Base-by-base conservation (phyloP, 805 yeast genomes). In the Metschnikowia cerradonensis region DNA sequence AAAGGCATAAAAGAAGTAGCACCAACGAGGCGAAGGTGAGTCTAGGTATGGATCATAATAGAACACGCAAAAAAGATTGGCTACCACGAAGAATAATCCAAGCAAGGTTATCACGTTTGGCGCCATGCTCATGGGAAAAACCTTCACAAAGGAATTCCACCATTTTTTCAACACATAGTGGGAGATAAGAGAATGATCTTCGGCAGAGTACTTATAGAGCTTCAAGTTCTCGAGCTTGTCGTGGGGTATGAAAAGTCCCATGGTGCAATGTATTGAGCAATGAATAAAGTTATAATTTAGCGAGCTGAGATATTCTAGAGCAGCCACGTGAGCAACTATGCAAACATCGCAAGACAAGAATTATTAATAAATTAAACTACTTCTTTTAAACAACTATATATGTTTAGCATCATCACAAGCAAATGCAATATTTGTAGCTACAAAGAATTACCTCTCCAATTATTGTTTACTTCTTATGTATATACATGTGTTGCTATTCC, bases 91-190 rank as follows among this genome's bases (percentile, higher is more conserved):
- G 23, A 76, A 60, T 54, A 92, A 77, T 0, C 98, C 98, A 11
- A 80, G 70, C 30, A 92, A 70, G 0, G 98, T 92, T 49, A 91
- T 86, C 63, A 88, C 82, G 66, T 92, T 92, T 6, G 99, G 99
- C 3, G 97, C 97, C 86, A 92, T 82, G 79, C 84, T 84, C 54
- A 77, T 50, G 2, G 98, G 98, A 71, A 91, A 89, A 34, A 89
- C 71, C 42, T 73, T 65, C 33, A 86, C 91, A 64, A 90, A 85
- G 53, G 75, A 67, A 47, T 74, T 68, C 94, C 97, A 92, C 74
- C 90, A 91, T 47, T 86, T 88, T 63, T 88, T 90, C 60, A 91
- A 74, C 13, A 90, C 67, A 60, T 82, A 82, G 63, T 83, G 84
- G 11, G 97, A 86, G 23, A 84, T 71, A 39, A 88, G 67, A 0